Evolutionary conservation across 805 yeast species (phyloP).

Genomic region (Teunomyces stri): DNA sequence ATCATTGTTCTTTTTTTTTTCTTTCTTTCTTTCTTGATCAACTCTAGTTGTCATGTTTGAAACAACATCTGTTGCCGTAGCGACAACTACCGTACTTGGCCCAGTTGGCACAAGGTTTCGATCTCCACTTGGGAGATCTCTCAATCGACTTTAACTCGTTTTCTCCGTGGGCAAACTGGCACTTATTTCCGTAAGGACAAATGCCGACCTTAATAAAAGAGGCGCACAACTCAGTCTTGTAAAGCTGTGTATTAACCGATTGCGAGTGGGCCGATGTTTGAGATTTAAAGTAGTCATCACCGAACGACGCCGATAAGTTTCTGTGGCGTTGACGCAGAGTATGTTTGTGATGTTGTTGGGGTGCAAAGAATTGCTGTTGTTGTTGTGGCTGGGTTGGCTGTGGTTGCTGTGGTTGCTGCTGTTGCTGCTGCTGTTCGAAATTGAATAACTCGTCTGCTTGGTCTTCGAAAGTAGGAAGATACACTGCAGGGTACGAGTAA

Average conservation of each 20-base stretch:
- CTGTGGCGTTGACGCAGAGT: neutral
- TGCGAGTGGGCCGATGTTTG: neutral
- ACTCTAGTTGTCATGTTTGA: conserved; percentile 61
- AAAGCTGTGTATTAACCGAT: conserved; percentile 58
- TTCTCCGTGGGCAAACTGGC: conserved; percentile 93
- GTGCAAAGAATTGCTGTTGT: neutral
- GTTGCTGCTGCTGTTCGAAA: conserved; percentile 17
- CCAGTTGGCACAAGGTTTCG: conserved; percentile 92
- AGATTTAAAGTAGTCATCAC: conserved; percentile 2
- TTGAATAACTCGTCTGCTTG: conserved; percentile 17
- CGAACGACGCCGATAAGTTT: neutral
- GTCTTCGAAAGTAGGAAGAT: conserved; percentile 6
- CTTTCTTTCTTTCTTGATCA: neutral
- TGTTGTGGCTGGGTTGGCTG: conserved; percentile 10
- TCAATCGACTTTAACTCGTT: conserved; percentile 70
- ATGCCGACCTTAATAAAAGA: conserved; percentile 62
- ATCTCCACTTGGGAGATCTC: conserved; percentile 81
- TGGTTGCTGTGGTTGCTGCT: conserved; percentile 9
- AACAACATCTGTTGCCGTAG: conserved; percentile 89
- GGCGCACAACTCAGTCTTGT: conserved; percentile 88
- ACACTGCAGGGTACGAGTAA: conserved; percentile 1
- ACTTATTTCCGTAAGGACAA: conserved; percentile 87
- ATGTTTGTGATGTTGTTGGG: conserved; percentile 10
- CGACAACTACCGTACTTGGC: conserved; percentile 75
- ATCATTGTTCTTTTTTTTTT: neutral